phyloP scores from a whole-genome alignment of 202 grass and related monocot species.

The Saccharum hybrid region DNA sequence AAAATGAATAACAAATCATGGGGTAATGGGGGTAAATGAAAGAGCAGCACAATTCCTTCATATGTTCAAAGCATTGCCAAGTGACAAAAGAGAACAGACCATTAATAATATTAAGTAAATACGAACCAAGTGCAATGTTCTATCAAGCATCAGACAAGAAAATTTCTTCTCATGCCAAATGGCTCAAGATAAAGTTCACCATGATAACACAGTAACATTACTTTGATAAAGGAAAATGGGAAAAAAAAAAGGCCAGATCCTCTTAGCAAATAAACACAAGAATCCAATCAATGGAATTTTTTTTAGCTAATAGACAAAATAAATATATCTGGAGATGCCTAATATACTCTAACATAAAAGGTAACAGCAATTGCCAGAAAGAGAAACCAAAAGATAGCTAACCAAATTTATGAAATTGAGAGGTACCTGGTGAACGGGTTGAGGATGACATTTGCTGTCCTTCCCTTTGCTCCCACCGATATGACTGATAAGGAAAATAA shows the following conservation, averaged over 20 bases:
- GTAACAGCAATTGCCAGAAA: slow-evolving; percentile 9
- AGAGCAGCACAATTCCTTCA: slow-evolving; percentile 15
- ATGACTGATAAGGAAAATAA: slow-evolving; percentile 55
- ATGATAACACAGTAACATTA: slow-evolving; percentile 10
- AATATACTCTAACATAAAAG: slow-evolving; percentile 1
- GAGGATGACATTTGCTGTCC: slow-evolving; percentile 45
- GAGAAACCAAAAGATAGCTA: slow-evolving; percentile 28
- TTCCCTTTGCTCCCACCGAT: slow-evolving; percentile 59
- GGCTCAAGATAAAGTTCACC: slow-evolving; percentile 10
- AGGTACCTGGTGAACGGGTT: slow-evolving; percentile 59
- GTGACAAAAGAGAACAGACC: slow-evolving; percentile 7
- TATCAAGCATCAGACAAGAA: slow-evolving; percentile 14
- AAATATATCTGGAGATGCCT: neutral
- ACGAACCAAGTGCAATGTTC: slow-evolving; percentile 6
- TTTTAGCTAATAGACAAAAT: slow-evolving; percentile 4
- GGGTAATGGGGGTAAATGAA: neutral
- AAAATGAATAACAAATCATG: slow-evolving; percentile 9
- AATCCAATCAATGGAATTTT: slow-evolving; percentile 15
- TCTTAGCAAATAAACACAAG: slow-evolving; percentile 21
- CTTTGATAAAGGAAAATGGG: neutral
- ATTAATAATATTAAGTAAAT: slow-evolving; percentile 6
- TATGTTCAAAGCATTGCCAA: slow-evolving; percentile 17
- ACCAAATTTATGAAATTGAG: slow-evolving; percentile 20
- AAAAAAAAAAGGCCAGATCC: neutral
- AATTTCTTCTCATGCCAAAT: neutral